Percentiles rank a stretch among this genome's conserved stretches.
Evolutionary conservation across 1,284 basidiomycete species (phyloP).

Genomic region (Coniferiporia weirii): DNA sequence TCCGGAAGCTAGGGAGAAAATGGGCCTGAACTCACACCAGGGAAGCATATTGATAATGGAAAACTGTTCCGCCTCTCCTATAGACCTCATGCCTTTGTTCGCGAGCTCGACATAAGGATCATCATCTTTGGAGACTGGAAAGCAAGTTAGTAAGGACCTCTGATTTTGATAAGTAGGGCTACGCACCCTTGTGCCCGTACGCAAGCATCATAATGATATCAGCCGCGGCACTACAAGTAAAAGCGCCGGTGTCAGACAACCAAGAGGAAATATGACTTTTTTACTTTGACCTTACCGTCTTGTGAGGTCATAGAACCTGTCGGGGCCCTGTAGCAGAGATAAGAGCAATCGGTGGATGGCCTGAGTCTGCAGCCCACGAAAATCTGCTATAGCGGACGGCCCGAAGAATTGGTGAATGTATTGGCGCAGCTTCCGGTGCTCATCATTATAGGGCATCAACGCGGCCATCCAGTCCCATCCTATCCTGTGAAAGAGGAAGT

Average conservation of each 20-base stretch:
- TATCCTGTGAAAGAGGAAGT: background rate
- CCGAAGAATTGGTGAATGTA: constrained; percentile 7
- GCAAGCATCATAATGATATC: constrained; percentile 7
- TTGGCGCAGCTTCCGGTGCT: constrained; percentile 4
- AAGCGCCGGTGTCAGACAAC: background rate
- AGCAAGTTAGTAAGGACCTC: background rate
- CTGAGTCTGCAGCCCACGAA: background rate
- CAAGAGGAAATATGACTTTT: background rate
- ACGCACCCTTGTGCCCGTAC: constrained; percentile 3
- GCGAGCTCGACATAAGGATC: constrained; percentile 19
- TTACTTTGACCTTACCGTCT: background rate
- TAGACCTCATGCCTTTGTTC: constrained; percentile 6
- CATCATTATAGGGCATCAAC: constrained; percentile 9
- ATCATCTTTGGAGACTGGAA: background rate
- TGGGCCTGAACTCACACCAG: background rate
- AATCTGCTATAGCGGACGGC: constrained; percentile 3
- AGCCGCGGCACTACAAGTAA: background rate
- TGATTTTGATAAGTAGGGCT: background rate
- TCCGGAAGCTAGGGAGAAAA: background rate
- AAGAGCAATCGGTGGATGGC: constrained; percentile 1
- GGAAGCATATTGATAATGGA: constrained; percentile 13
- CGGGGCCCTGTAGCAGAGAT: background rate
- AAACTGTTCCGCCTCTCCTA: constrained; percentile 7
- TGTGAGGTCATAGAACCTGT: background rate
- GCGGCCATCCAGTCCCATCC: constrained; percentile 6